Evolutionary conservation across 768 basidiomycete genomes (phyloP), one percentile per base, ranked within the genome.

Genomic region (Pisolithus marmoratus): DNA sequence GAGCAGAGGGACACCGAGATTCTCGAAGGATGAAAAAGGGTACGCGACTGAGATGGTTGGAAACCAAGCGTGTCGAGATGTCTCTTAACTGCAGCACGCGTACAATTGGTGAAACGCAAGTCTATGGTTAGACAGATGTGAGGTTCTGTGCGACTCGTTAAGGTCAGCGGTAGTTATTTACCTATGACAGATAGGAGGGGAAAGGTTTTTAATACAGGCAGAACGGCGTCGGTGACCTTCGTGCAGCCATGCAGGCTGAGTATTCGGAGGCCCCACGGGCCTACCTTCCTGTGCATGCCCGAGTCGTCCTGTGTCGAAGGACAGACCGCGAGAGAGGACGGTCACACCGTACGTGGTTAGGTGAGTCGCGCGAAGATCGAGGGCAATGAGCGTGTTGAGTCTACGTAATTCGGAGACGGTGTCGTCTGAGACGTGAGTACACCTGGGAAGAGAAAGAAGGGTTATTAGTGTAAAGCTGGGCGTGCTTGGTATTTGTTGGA

Each of bases 401-500:
- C 65, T 57, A 26, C 74, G 76, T 26, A 90, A 70, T 8, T 68
- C 61, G 38, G 73, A 51, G 23, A 87, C 72, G 44, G 75, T 78
- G 23, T 76, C 66, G 63, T 90, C 88, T 24, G 73, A 78, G 1
- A 90, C 70, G n/a, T 78, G 70, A 11, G 52, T 49, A 56, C 84
- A 84, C 5, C 72, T 64, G 3, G 79, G 74, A 8, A 90, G 69
- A 44, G 85, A 74, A 22, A 91, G 64, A 11, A 87, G 62, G 5
- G 87, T 85, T 49, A 90, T 54, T 29, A 90, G 72, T 3, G 85
- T 73, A 62, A 87, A 90, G 22, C 76, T 60, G 3, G 72, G 59
- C 0, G 83, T 80, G 41, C 74, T 68, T 2, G 76, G 74, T 38
- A 89, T 78, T 15, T 55, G 56, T 55, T 87, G 85, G 12, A 89